phyloP scores from a whole-genome alignment of 2,329 filamentous ascomycete species.

The Penicillium aurantiogriseum region DNA sequence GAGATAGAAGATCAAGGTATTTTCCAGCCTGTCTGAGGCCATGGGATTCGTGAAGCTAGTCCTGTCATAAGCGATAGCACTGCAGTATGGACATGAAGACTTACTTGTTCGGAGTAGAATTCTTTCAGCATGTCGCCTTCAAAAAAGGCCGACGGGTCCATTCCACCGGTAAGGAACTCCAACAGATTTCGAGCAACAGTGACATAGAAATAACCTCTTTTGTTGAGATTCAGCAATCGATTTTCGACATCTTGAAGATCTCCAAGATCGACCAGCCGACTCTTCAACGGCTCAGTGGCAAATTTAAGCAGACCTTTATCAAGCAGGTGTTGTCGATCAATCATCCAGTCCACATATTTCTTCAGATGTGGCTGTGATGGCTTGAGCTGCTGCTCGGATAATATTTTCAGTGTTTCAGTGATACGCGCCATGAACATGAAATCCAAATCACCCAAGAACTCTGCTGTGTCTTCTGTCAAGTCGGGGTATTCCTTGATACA shows the following conservation, averaged over 20 bases:
- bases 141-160: constrained; percentile 2
- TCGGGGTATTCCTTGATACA: not conserved
- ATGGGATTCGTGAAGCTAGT: not conserved
- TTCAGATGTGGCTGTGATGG: not conserved
- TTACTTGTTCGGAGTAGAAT: constrained; percentile 7
- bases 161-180: not conserved
- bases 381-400: not conserved
- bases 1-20: constrained; percentile 8
- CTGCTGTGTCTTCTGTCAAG: not conserved
- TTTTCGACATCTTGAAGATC: not conserved
- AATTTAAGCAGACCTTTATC: no score
- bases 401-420: not conserved
- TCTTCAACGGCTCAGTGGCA: no score
- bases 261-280: not conserved
- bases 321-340: not conserved
- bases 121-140: not conserved
- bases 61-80: not conserved
- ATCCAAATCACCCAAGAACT: not conserved
- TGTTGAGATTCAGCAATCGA: not conserved
- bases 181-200: not conserved
- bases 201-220: not conserved
- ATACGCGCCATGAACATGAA: not conserved
- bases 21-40: not conserved
- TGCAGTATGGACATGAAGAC: not conserved
- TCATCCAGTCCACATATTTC: constrained; percentile 14